Base-by-base conservation (phyloP, 768 basidiomycete species). In the Auriculariales sp. region DNA sequence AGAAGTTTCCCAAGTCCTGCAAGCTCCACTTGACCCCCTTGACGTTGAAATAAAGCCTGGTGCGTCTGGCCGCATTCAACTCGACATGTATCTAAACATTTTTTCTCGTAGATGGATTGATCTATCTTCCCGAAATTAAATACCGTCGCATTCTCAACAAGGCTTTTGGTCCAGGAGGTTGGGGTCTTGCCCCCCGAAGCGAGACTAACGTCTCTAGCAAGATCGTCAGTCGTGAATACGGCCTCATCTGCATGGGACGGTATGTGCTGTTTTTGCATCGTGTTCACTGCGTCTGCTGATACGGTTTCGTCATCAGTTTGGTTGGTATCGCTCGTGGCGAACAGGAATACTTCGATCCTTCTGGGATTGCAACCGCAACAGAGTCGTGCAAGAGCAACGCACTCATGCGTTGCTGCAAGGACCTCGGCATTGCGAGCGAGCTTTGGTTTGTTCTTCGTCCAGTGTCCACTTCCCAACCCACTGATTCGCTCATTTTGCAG, bases 351-450 rank as follows among this genome's bases (percentile, higher is more conserved):
- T 98, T 97, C 57, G 91, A 93, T 58, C 82, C 86, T 5, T 73
- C 75, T 0, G 90, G 91, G 12, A 79, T 98, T 46, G 78, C 94
- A 2, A 98, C 94, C 0, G 94, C 94, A 0, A 87, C 85, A 0
- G 94, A 98, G 62, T 90, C 83, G 0, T 89, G 85, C 68, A 98
- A 97, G 66, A 90, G 87, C 61, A 98, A 98, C 55, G 94, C 94
- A 0, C 70, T 98, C 28, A 95, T 97, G 93, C 72, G 94, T 28
- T 97, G 94, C 64, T 92, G 89, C 68, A 98, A 98, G 61, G 94
- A 98, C 60, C 68, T 98, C 33, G 94, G 94, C 10, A 74, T 98
- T 56, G 94, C 94, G 0, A 92, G 90, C 63, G 94, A 97, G 66
- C 78, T 98, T 22, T 97, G 94, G 92, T 91, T 56, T 53, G 74